phyloP scores from a whole-genome alignment of 805 yeast genomes.

The Candida verbasci region DNA sequence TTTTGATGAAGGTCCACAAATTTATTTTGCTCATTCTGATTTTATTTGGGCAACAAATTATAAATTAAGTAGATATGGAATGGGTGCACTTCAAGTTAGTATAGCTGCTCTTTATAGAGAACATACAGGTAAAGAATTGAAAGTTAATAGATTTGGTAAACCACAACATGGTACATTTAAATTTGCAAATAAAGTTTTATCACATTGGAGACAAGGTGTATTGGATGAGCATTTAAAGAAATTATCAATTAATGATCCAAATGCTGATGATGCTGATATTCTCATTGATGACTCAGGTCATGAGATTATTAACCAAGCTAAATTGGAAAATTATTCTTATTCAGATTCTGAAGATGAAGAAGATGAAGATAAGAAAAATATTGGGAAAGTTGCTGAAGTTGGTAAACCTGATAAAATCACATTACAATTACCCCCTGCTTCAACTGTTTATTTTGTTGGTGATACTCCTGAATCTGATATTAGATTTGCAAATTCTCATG shows the following conservation, averaged over 20 bases:
- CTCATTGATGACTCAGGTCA: slow-evolving; percentile 42
- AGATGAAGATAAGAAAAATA: slow-evolving; percentile 17
- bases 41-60: slow-evolving; percentile 92
- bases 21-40: slow-evolving; percentile 88
- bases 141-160: slow-evolving; percentile 82
- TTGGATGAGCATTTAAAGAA: slow-evolving; percentile 69
- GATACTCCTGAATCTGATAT: slow-evolving; percentile 89
- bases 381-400: slow-evolving; percentile 24
- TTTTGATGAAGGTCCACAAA: slow-evolving; percentile 72
- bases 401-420: slow-evolving; percentile 34
- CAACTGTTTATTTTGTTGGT: slow-evolving; percentile 84
- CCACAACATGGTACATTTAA: slow-evolving; percentile 85
- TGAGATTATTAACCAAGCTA: slow-evolving; percentile 40
- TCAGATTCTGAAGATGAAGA: slow-evolving; percentile 28
- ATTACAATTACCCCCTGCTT: slow-evolving; percentile 72
- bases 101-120: slow-evolving; percentile 81
- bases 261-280: slow-evolving; percentile 39
- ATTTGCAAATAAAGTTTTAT: slow-evolving; percentile 74
- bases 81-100: slow-evolving; percentile 91
- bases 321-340: slow-evolving; percentile 32
- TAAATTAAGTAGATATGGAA: slow-evolving; percentile 77
- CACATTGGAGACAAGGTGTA: slow-evolving; percentile 74
- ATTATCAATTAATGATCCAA: slow-evolving; percentile 38
- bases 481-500: slow-evolving; percentile 83
- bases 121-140: slow-evolving; percentile 76